phyloP scores from a whole-genome alignment of 225 moss, liverwort and hornwort species.

The Pseudoscleropodium purum region DNA sequence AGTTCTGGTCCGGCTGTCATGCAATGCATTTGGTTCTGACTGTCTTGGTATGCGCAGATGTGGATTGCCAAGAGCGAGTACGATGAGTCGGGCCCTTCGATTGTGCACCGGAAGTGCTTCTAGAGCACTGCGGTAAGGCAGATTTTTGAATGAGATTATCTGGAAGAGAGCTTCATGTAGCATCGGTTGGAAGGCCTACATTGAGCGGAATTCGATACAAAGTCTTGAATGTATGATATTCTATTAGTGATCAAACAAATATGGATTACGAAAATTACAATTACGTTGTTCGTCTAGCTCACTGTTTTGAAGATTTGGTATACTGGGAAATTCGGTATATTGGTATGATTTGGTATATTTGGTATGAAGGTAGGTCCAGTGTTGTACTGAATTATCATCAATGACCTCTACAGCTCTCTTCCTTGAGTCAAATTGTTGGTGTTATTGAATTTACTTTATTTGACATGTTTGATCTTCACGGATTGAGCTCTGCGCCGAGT shows the following conservation, averaged over 20 bases:
- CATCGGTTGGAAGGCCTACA: not conserved
- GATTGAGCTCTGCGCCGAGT: not conserved
- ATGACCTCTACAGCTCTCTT: not conserved
- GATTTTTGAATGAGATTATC: not conserved
- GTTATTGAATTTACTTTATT: not conserved
- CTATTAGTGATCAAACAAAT: not conserved
- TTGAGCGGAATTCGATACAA: not conserved
- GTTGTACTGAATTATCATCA: not conserved
- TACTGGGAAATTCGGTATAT: not conserved
- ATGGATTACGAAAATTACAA: not conserved
- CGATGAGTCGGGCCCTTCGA: constrained; percentile 88
- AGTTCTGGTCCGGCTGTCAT: too few species aligned
- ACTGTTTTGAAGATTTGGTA: not conserved
- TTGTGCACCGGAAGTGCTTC: constrained; percentile 98
- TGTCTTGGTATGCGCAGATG: constrained; percentile 42
- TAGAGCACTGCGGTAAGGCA: constrained; percentile 16
- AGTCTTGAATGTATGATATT: not conserved
- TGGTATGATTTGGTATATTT: not conserved
- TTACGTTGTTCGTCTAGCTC: not conserved
- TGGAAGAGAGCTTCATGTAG: not conserved
- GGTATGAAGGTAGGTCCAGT: not conserved
- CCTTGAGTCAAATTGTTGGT: not conserved
- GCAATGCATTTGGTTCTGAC: not conserved
- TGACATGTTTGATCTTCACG: not conserved
- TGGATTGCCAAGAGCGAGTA: constrained; percentile 97